phyloP scores from a whole-genome alignment of 2,329 filamentous ascomycete species.

The Aspergillus fumigatiaffinis region DNA sequence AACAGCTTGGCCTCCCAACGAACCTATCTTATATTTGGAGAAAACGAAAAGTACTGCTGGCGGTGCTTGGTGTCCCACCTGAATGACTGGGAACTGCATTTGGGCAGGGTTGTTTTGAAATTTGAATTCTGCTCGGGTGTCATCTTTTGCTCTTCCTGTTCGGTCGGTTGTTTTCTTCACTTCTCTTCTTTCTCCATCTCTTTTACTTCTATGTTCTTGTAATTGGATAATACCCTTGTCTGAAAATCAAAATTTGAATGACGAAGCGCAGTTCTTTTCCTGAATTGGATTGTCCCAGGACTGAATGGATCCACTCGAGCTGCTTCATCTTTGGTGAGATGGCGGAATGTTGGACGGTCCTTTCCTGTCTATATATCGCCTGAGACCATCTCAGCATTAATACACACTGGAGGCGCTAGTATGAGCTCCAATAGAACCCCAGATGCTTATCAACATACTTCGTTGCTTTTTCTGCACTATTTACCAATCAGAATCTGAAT shows the following conservation, averaged over 20 bases:
- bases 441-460: constrained; percentile 6
- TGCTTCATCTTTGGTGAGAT: background rate
- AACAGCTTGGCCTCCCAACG: background rate
- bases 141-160: background rate
- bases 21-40: background rate
- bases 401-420: background rate
- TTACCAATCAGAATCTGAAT: background rate
- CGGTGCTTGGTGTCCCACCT: background rate
- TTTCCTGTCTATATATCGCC: background rate
- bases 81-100: background rate
- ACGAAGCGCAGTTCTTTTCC: background rate
- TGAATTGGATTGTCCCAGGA: background rate
- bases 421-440: constrained; percentile 5
- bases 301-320: background rate
- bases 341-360: background rate
- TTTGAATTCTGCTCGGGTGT: background rate
- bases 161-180: background rate
- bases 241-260: background rate
- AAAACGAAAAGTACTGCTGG: background rate
- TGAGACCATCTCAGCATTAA: background rate
- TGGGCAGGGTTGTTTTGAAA: background rate
- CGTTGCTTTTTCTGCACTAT: background rate
- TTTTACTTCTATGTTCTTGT: background rate
- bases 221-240: background rate
- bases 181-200: background rate